A percentile compares a stretch with the other conserved stretches of the same genome.
phyloP scores from a whole-genome alignment of 1,139 yeast species.

The Torulaspora globosa region DNA sequence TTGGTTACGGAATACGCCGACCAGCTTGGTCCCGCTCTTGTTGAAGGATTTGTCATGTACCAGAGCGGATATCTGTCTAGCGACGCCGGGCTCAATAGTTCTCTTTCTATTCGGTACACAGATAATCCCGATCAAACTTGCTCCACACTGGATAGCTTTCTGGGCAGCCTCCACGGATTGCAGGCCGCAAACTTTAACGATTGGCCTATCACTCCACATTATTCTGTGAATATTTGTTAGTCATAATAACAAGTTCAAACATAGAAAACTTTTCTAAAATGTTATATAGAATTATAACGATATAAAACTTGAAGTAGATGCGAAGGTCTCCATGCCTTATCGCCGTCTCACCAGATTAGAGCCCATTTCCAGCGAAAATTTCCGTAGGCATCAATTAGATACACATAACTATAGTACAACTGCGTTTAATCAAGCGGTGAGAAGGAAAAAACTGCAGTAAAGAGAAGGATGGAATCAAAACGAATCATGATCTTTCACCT shows the following conservation, averaged over 20 bases:
- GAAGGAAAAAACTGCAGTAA: constrained; percentile 3
- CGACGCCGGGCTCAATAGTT: constrained; percentile 56
- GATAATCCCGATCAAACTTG: constrained; percentile 78
- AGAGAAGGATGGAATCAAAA: not conserved
- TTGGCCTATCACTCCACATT: not conserved
- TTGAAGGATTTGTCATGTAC: constrained; percentile 28
- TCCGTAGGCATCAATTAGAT: constrained; percentile 9
- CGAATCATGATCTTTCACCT: constrained; percentile 78
- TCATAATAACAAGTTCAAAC: too few relatives aligned
- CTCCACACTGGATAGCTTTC: constrained; percentile 63
- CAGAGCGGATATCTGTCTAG: constrained; percentile 48
- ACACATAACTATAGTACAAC: constrained; percentile 13
- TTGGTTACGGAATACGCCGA: constrained; percentile 91
- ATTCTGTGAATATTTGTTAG: not conserved
- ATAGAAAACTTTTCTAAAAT: not conserved
- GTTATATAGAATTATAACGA: not conserved
- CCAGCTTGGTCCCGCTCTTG: constrained; percentile 40
- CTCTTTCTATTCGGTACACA: constrained; percentile 78
- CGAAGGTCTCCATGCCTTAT: constrained; percentile 1
- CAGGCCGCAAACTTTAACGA: constrained; percentile 81
- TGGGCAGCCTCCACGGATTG: constrained; percentile 63
- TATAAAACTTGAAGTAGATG: constrained; percentile 1
- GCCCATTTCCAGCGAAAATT: constrained; percentile 4
- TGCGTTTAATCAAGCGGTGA: constrained; percentile 5
- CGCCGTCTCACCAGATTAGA: constrained; percentile 6